Percentiles rank a stretch among this genome's conserved stretches.
phyloP scores from a whole-genome alignment of 306 rosid genomes.

The Pachyrhizus erosus region DNA sequence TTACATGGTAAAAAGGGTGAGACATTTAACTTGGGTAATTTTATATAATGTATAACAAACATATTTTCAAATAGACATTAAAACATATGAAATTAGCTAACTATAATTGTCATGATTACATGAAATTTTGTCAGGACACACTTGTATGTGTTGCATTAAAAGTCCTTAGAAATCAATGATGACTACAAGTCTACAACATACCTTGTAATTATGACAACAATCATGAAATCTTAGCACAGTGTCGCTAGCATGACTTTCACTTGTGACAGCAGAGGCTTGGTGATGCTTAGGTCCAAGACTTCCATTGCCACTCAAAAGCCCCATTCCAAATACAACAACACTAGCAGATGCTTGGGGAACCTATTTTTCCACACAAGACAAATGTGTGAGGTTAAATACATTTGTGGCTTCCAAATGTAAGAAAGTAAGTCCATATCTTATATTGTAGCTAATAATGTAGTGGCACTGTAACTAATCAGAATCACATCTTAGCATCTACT shows the following conservation, averaged over 20 bases:
- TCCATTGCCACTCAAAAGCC: constrained; percentile 79
- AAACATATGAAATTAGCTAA: constrained; percentile 23
- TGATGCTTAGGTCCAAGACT: constrained; percentile 77
- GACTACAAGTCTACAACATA: constrained; percentile 38
- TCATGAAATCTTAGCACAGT: constrained; percentile 75
- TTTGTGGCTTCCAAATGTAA: constrained; percentile 3
- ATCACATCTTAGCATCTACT: constrained; percentile 6
- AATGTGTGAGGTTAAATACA: constrained; percentile 20
- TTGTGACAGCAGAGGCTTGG: constrained; percentile 83
- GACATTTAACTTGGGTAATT: constrained; percentile 6
- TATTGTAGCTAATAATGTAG: constrained; percentile 3
- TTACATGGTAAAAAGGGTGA: not conserved
- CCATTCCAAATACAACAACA: constrained; percentile 98
- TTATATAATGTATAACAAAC: not conserved
- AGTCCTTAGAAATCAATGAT: constrained; percentile 30
- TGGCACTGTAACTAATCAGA: not conserved
- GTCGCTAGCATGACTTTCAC: constrained; percentile 95
- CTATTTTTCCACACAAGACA: constrained; percentile 52
- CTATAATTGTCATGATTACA: not conserved
- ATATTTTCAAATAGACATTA: not conserved
- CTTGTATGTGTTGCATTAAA: constrained; percentile 11
- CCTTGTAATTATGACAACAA: constrained; percentile 84
- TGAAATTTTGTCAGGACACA: constrained; percentile 10
- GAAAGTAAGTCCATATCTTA: not conserved
- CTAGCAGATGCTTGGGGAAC: constrained; percentile 96